Evolutionary conservation across 164 flowering plant genomes (phyloP).

Genomic region (Nelumbo lutea): DNA sequence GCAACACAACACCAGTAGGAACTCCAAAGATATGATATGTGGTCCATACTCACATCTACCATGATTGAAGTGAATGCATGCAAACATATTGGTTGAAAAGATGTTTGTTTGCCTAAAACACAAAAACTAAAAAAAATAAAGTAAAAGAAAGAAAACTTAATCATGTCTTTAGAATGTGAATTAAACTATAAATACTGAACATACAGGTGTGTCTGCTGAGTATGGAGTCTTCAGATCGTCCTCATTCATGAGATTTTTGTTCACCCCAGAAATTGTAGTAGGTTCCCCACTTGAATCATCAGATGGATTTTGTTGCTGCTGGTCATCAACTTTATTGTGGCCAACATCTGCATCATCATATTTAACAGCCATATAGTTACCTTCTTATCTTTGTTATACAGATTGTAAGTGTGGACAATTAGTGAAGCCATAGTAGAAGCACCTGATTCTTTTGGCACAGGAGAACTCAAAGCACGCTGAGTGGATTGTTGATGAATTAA

Average conservation of each 20-base stretch:
- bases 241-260: conserved; percentile 51
- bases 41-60: neutral
- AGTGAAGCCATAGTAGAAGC: conserved; percentile 1
- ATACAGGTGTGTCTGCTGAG: conserved; percentile 51
- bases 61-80: neutral
- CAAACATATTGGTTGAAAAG: too few species aligned
- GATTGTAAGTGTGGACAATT: neutral
- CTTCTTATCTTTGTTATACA: neutral
- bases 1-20: too few species aligned
- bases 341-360: conserved; percentile 39
- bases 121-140: too few species aligned
- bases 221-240: conserved; percentile 64
- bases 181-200: conserved; percentile 15
- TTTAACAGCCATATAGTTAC: neutral
- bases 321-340: conserved; percentile 51
- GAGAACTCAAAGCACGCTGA: conserved; percentile 42
- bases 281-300: conserved; percentile 58
- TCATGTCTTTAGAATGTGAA: neutral
- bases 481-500: conserved; percentile 46
- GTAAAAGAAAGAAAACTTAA: neutral
- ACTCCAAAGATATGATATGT: too few species aligned
- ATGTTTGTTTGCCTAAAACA: neutral
- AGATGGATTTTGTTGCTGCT: conserved; percentile 49
- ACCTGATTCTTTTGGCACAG: conserved; percentile 65
- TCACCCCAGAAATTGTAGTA: conserved; percentile 39